These are phyloP conservation scores for Geranomyces michiganensis DNA, from an alignment of 192 early-diverging fungal genomes.

Conservation along the genomic window DNA sequence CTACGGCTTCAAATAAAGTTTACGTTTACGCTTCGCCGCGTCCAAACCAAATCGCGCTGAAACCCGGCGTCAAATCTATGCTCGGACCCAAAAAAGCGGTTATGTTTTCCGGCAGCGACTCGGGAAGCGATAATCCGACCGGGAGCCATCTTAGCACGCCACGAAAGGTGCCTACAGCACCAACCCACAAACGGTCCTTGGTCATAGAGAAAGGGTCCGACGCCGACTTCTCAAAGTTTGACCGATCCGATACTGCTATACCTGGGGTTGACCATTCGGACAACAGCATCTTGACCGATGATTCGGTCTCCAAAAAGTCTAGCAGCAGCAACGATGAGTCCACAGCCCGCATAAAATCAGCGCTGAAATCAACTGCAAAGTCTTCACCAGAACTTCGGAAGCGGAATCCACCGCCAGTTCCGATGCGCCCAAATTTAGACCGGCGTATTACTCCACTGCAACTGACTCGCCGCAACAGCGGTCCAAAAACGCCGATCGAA, in stretches of 20 bases:
- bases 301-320: neutral
- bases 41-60: neutral
- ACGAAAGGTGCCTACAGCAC: conserved; percentile 2
- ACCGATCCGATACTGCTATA: no score
- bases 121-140: neutral
- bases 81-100: neutral
- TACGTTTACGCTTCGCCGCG: conserved; percentile 24
- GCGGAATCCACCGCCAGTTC: conserved; percentile 11
- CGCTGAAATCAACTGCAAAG: neutral
- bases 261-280: no score
- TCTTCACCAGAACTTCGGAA: neutral
- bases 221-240: neutral
- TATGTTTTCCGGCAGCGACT: conserved; percentile 17
- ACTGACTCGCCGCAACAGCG: conserved; percentile 15
- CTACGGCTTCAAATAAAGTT: conserved; percentile 1
- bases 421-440: conserved; percentile 14
- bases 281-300: neutral
- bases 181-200: conserved; percentile 10
- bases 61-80: neutral
- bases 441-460: conserved; percentile 14
- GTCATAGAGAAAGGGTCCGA: conserved; percentile 3
- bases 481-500: neutral
- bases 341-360: neutral
- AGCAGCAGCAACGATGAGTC: conserved; percentile 3
- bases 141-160: neutral